A percentile compares a stretch with the other conserved stretches of the same genome.
Evolutionary conservation across 257 asterid genomes (phyloP).

Genomic region (Solanum gandarillasii): DNA sequence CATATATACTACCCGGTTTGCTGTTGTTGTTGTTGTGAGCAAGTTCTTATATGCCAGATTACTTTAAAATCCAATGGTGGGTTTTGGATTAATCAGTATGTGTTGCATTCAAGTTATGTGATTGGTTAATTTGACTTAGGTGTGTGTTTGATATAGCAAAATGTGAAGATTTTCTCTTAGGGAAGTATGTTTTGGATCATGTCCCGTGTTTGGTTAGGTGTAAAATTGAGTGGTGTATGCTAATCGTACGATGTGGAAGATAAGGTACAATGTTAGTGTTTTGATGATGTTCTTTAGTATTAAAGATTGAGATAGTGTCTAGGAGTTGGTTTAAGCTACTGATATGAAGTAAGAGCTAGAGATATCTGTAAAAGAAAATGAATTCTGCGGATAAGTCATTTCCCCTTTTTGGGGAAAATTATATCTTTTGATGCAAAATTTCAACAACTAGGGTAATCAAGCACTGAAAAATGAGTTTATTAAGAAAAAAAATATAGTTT

Average conservation of each 20-base stretch:
- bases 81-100: neutral
- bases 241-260: neutral
- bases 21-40: neutral
- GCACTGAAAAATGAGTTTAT: too few species aligned
- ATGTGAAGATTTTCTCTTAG: neutral
- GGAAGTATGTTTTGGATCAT: neutral
- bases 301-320: neutral
- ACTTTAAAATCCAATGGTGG: neutral
- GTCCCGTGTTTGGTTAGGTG: neutral
- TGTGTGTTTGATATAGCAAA: neutral
- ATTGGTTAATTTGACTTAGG: neutral
- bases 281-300: neutral
- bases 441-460: too few species aligned
- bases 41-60: neutral
- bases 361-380: too few species aligned
- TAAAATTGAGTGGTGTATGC: neutral
- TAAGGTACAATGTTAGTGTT: neutral
- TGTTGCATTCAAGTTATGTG: neutral
- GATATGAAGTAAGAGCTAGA: too few species aligned
- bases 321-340: too few species aligned
- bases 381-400: too few species aligned
- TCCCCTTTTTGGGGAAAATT: too few species aligned
- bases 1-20: neutral
- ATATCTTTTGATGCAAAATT: too few species aligned
- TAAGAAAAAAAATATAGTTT: too few species aligned